Base-by-base conservation (phyloP, 2,329 filamentous ascomycete species). In the Thielaviopsis musarum region DNA sequence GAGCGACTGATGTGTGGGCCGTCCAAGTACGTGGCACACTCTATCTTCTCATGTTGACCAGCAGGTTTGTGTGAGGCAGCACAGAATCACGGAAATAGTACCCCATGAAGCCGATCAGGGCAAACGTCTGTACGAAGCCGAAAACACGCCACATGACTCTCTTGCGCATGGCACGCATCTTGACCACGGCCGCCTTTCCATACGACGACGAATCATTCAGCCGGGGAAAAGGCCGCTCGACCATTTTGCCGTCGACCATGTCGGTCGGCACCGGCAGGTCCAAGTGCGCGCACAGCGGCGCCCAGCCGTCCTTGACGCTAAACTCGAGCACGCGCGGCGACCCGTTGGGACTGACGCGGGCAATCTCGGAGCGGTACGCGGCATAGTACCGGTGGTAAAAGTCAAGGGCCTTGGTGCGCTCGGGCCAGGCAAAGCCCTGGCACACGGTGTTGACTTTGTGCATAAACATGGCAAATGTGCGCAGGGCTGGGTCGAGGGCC, bases 211-310 rank as follows among this genome's bases (percentile, higher is more conserved):
- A 60, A 38, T 66, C 65, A 48, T 66, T 66, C 21, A 64, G 54
- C 24, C 64, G 38, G 3, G 64, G 65, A 52, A 66, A 66, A 38
- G 64, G 61, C 56, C 60, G 61, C 63, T 54, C 53, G 7, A 63
- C 62, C 45, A 60, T 52, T 24, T 62, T 48, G 4, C 62, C 65
- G 58, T 60, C 52, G 1, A 64, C 65, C n/a, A 71, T 69, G 41
- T 68, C 66, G 63, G 59, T 64, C 1, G 74, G 74, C 38, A 73
- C 65, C 0, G 69, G 66, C 51, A 73, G 70, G 7, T 64, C 69
- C 1, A 76, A 66, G 49, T 72, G 70, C 21, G 67, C 60, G 56
- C 73, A 75, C 10, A 75, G 66, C 7, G 73, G 72, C n/a, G 54
- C 66, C 71, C 72, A 75, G 3, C 73, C 72, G 7, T 72, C 68